Conservation (phyloP, 2,329 filamentous ascomycete genomes). For the Colletotrichum sp. region DNA sequence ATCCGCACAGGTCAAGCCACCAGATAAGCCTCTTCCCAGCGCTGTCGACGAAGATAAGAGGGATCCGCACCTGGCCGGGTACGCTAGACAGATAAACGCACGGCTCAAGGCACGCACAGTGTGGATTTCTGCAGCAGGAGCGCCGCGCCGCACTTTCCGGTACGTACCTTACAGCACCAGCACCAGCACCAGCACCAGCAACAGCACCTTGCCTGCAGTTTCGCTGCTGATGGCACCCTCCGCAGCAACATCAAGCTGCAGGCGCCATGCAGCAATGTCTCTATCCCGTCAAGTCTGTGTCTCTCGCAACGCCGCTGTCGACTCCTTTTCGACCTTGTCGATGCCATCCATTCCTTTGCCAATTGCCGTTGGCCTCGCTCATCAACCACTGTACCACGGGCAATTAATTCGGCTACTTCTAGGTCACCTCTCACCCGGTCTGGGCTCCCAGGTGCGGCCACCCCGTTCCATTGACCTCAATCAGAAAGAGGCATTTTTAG, state of each 20-base stretch:
- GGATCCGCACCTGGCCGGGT: constrained; percentile 6
- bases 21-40: background rate
- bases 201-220: background rate
- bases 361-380: background rate
- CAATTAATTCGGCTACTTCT: background rate
- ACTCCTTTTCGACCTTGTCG: background rate
- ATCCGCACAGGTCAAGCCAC: constrained; percentile 4
- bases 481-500: background rate
- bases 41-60: background rate
- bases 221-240: background rate
- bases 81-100: background rate
- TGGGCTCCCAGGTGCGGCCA: background rate
- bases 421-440: background rate
- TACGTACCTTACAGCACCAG: background rate
- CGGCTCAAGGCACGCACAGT: background rate
- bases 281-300: background rate
- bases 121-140: background rate
- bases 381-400: background rate
- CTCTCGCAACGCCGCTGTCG: background rate
- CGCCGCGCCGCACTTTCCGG: background rate
- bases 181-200: background rate
- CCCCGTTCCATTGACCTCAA: background rate
- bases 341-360: background rate
- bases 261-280: constrained; percentile 15
- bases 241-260: constrained; percentile 4